These are phyloP conservation scores for Bacterosira constricta DNA, from an alignment of 108 stramenopile species.

Conservation along the genomic window DNA sequence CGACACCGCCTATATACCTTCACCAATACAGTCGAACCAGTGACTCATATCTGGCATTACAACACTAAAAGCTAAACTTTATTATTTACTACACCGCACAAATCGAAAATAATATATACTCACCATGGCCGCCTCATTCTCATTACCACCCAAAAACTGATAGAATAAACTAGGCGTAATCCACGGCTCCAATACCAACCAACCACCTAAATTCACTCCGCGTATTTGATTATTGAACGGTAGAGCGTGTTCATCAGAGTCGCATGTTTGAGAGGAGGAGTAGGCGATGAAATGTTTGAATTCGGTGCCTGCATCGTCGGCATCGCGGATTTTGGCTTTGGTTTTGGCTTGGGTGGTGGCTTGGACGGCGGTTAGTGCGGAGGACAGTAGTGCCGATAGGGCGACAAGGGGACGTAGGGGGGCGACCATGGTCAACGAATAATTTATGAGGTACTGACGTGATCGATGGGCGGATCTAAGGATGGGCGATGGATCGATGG, in stretches of 20 bases:
- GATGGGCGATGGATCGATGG: too few relatives aligned
- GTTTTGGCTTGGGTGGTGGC: background rate
- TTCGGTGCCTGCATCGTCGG: background rate
- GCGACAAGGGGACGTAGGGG: too few relatives aligned
- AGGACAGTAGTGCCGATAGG: too few relatives aligned
- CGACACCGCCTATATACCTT: too few relatives aligned
- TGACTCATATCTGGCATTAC: too few relatives aligned
- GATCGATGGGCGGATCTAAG: too few relatives aligned
- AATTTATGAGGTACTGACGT: too few relatives aligned
- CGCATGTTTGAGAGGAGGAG: slow-evolving; percentile 65
- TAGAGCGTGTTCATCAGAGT: slow-evolving; percentile 66
- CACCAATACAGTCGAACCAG: too few relatives aligned
- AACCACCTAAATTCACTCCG: slow-evolving; percentile 91
- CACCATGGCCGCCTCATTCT: slow-evolving; percentile 77
- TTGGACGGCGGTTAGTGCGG: background rate
- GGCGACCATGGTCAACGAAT: too few relatives aligned
- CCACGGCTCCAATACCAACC: slow-evolving; percentile 96
- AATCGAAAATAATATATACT: slow-evolving; percentile 89
- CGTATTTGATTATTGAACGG: slow-evolving; percentile 91
- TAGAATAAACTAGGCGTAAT: slow-evolving; percentile 93
- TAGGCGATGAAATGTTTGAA: slow-evolving; percentile 71
- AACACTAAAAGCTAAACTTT: too few relatives aligned
- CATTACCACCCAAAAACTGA: slow-evolving; percentile 87
- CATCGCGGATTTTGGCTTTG: background rate
- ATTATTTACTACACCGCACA: slow-evolving; percentile 84